Base-by-base conservation (phyloP, 2,329 filamentous ascomycete genomes). In the Tolypocladium ovalisporum region DNA sequence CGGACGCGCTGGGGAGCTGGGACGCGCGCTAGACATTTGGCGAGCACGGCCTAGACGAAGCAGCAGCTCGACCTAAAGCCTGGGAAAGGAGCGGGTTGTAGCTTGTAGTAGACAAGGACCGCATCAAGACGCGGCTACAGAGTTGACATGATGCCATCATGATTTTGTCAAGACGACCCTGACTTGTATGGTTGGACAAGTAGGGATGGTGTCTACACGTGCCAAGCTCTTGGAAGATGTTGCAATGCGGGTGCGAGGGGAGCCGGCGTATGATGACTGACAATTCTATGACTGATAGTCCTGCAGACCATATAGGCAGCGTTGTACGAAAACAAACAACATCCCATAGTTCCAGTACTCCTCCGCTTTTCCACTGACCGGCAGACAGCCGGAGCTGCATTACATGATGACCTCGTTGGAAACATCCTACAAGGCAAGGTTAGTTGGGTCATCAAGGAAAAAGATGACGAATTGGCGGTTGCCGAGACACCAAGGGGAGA, bases 331-430 rank as follows among this genome's bases (percentile, higher is more conserved):
- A 22, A 22, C 6, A 35, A 42, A 29, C 40, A 44, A 49, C 22
- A 29, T 27, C 27, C 34, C 9, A 5, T 15, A 52, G 2, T 13
- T 52, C 29, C 35, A 52, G 8, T 52, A 35, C 27, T 15, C 47
- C n/a, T 2, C 44, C 5, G 13, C 44, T 34, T 34, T 15, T 5
- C 8, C 19, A 29, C 47, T 15, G 29, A 13, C 32, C n/a, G 32
- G 6, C 34, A 34, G 39, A 17, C n/a, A 6, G 35, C 24, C n/a
- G 10, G 19, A 35, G n/a, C 52, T 37, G 27, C 15, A 34, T 56
- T 83, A 97, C 92, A 97, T 97, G 72, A 97, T 97, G 68, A 96
- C 89, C 71, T 87, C 84, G 67, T 93, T 92, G 61, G 84, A 75
- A 59, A 96, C 90, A 72, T 96, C 90, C 87, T 91, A 63, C 12